phyloP scores from a whole-genome alignment of 306 rosid species.

The Cicer chorassanicum region DNA sequence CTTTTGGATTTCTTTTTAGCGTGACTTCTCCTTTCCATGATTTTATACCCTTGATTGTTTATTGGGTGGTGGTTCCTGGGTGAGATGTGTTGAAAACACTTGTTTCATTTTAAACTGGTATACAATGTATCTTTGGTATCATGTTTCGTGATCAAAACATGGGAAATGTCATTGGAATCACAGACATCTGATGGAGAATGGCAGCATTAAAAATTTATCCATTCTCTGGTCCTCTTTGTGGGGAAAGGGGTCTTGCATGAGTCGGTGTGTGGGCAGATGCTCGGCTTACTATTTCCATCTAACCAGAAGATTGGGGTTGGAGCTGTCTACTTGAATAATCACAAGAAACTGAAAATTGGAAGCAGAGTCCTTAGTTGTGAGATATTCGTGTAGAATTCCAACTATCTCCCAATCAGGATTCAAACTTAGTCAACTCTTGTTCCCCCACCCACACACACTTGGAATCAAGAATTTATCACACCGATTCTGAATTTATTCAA shows the following conservation, averaged over 20 bases:
- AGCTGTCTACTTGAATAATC: not conserved
- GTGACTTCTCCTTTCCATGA: not conserved
- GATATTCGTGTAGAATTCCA: not conserved
- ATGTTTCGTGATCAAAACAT: slow-evolving; percentile 10
- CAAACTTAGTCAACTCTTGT: not conserved
- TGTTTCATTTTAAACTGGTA: slow-evolving; percentile 1
- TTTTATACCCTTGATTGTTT: slow-evolving; percentile 8
- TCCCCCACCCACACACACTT: not conserved
- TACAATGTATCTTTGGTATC: not conserved
- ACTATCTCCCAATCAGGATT: not conserved
- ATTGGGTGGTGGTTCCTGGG: not conserved
- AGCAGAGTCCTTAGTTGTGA: not conserved
- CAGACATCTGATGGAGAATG: not conserved
- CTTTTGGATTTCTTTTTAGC: slow-evolving; percentile 8
- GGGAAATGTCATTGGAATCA: slow-evolving; percentile 15
- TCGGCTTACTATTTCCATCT: not conserved
- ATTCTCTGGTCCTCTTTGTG: not conserved
- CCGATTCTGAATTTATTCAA: no score
- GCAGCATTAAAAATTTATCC: not conserved
- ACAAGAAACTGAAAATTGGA: not conserved
- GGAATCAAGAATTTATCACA: not conserved
- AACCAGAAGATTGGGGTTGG: not conserved
- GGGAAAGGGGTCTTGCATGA: not conserved
- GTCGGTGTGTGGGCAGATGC: not conserved
- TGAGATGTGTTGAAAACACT: not conserved